Evolutionary conservation across 2,329 filamentous ascomycete species (phyloP).

Genomic region (Chaetothyriales sp.): DNA sequence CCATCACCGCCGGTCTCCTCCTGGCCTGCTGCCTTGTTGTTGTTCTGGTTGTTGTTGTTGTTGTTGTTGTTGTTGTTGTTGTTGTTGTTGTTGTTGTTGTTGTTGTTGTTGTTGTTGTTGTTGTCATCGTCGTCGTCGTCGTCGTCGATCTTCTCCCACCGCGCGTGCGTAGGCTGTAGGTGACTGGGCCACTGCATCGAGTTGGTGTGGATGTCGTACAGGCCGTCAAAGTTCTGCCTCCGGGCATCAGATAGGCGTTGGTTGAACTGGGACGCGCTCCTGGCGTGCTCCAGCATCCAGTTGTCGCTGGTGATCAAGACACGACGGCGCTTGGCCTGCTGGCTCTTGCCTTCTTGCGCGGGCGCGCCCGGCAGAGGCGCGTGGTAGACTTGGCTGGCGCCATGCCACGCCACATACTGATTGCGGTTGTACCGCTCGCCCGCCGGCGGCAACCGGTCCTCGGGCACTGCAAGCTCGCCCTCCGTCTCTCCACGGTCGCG

Average conservation of each 20-base stretch:
- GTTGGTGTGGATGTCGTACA: conserved; percentile 94
- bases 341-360: conserved; percentile 55
- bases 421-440: conserved; percentile 95
- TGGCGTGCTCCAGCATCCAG: conserved; percentile 92
- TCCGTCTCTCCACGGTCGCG: conserved; percentile 67
- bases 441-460: conserved; percentile 60
- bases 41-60: no score
- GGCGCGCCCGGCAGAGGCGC: conserved; percentile 66
- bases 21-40: no score
- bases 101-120: no score
- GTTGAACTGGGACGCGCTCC: conserved; percentile 83
- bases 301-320: conserved; percentile 85
- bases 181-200: conserved; percentile 70
- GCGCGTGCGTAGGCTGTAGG: conserved; percentile 80
- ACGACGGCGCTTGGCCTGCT: conserved; percentile 67
- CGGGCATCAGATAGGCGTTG: conserved; percentile 56
- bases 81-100: no score
- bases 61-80: no score
- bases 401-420: conserved; percentile 97
- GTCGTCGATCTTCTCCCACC: conserved; percentile 55
- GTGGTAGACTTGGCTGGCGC: conserved; percentile 90
- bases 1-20: not conserved
- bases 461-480: conserved; percentile 81
- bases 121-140: no score
- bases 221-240: conserved; percentile 54